These are phyloP conservation scores for Clonostachys solani DNA, from an alignment of 2,329 filamentous ascomycete genomes.

Conservation along the genomic window DNA sequence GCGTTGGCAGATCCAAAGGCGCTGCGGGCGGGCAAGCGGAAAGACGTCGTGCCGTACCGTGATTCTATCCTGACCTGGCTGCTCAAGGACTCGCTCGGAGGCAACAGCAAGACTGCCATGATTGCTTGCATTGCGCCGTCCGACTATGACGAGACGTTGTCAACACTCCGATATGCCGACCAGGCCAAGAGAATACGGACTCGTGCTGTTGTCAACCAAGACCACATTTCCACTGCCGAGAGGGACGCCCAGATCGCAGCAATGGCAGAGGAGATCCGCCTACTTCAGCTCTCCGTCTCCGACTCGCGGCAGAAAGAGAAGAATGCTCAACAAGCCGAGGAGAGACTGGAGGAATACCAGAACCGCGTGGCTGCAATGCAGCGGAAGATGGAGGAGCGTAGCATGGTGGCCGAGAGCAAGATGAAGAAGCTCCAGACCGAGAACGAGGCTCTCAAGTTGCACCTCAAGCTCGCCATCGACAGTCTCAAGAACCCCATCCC, in stretches of 20 bases:
- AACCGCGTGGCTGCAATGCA: conserved; percentile 86
- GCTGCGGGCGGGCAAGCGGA: conserved; percentile 48
- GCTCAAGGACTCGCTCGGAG: conserved; percentile 90
- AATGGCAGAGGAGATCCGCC: conserved; percentile 93
- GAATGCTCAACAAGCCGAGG: conserved; percentile 72
- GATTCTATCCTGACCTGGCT: conserved; percentile 84
- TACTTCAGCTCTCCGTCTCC: conserved; percentile 71
- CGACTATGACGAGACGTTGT: conserved; percentile 96
- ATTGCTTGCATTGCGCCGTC: conserved; percentile 94
- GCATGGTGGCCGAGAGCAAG: conserved; percentile 88
- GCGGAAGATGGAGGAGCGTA: conserved; percentile 90
- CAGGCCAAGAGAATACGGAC: conserved; percentile 97
- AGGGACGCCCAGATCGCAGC: conserved; percentile 89
- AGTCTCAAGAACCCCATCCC: conserved; percentile 92
- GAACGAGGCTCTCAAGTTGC: conserved; percentile 83
- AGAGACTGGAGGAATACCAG: conserved; percentile 92
- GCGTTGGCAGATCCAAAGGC: conserved; percentile 73
- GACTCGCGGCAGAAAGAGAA: conserved; percentile 66
- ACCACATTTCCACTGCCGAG: conserved; percentile 86
- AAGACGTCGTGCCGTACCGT: conserved; percentile 79
- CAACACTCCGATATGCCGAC: conserved; percentile 92
- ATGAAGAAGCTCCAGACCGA: conserved; percentile 85
- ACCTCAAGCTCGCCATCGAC: conserved; percentile 80
- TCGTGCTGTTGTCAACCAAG: conserved; percentile 91
- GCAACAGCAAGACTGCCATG: conserved; percentile 98